Evolutionary conservation across 2,329 filamentous ascomycete genomes (phyloP), one percentile per base, ranked within the genome.

Genomic region (Pseudogymnoascus sp.): DNA sequence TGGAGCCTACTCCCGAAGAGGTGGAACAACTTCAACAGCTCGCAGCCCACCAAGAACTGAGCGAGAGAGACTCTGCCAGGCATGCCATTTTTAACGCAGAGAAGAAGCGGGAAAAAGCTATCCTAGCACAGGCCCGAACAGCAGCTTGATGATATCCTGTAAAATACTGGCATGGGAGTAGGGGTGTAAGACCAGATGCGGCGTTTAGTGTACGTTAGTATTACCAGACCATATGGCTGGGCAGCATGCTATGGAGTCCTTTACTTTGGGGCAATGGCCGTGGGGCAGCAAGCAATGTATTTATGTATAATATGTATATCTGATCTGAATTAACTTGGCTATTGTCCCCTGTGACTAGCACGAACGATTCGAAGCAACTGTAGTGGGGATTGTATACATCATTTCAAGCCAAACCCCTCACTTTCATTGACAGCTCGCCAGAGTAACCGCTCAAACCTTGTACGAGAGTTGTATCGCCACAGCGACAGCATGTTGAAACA

Each of bases 321-420:
- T 23, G 61, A 21, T 35, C 61, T 4, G 25, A 31, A 33, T 38
- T 18, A 35, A 44, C 59, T 47, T 18, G 33, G 16, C 28, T 56
- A 35, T 56, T 56, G 25, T 31, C 16, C 28, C 16, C 16, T 33
- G 50, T 56, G 50, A 5, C 28, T 56, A 33, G 2, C 28, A 35
- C 50, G 28, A 56, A 31, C 25, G 16, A 33, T 33, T 35, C 11
- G 10, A 35, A 33, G 4, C 28, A 21, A 25, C 7, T 18, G 16
- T 18, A 18, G 28, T 23, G 47, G 25, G 18, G 53, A 59, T 53
- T 25, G 47, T 18, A 44, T 64, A n/a, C 60, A 59, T 70, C 64
- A 93, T 73, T 92, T 94, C 74, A 97, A 79, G 33, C 92, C 92
- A 80, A 97, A 97, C 2, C 92, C 92, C 74, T 96, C 91, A 71